Base-by-base conservation (phyloP, 2,329 filamentous ascomycete genomes). In the Ceratocystis variospora region DNA sequence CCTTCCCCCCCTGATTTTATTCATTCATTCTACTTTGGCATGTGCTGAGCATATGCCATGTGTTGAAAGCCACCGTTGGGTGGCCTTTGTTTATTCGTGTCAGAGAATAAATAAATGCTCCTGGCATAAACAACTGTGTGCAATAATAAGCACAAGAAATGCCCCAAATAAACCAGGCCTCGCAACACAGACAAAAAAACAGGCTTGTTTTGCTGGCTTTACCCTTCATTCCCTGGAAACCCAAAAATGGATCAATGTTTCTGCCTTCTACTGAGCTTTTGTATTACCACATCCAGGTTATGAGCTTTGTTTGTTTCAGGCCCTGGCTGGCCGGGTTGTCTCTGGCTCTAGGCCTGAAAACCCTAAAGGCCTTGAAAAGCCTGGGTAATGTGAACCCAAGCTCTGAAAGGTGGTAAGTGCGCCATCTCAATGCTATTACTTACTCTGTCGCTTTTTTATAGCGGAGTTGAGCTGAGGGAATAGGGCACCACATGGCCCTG, bases 261-360 rank as follows among this genome's bases (percentile, higher is more conserved):
- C 45, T 48, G 45, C 17, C 45, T 48, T 19, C 45, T 48, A 15
- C 45, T 10, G 8, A 48, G 45, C 45, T 48, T 48, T 48, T 37
- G 37, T 37, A 37, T 19, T 48, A 8, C 50, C 50, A 55, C 31
- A 55, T 55, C 10, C 10, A 55, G 22, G 25, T 31, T 25, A 6
- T 22, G 31, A 57, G 53, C n/a, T 50, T n/a, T 50, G 25, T 28
- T 31, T 57, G 53, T 57, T 57, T 57, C 53, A 57, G 53, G 53
- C 25, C 53, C 53, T 17, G 10, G 50, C 2, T 31, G 4, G 45
- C 17, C 17, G 45, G 45, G 45, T 19, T 19, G 45, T 50, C 46
- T 50, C 10, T 50, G 46, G n/a, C 22, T 19, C 17, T 12, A 50
- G 46, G 46, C 46, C 46, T 19, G 2, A n/a, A 22, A 50, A 25